phyloP scores from a whole-genome alignment of 345 rosid genomes.

The Eucalyptus guilfoylei region DNA sequence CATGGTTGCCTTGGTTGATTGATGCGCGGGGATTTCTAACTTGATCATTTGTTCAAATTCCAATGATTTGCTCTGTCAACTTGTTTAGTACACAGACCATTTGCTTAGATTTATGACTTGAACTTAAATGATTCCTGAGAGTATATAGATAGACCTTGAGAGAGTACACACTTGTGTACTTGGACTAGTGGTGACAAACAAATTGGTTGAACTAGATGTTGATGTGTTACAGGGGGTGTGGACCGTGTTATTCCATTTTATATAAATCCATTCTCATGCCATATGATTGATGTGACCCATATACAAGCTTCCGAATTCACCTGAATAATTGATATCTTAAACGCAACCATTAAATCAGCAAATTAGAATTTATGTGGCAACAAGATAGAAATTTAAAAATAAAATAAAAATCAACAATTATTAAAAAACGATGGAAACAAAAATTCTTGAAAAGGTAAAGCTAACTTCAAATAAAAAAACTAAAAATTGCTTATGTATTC shows the following conservation, averaged over 20 bases:
- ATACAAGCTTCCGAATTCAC: not conserved
- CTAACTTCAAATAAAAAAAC: not conserved
- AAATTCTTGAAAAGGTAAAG: not conserved
- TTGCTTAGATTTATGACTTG: no score
- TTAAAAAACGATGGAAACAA: not conserved
- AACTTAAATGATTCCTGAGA: not conserved
- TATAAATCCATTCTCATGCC: not conserved
- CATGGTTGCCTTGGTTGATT: not conserved
- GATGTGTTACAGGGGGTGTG: rapidly evolving
- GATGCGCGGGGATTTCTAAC: not conserved
- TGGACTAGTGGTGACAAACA: not conserved
- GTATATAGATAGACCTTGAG: not conserved
- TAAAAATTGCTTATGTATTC: not conserved
- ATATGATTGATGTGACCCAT: not conserved
- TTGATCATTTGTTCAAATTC: not conserved
- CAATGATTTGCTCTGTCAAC: not conserved
- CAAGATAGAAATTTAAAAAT: not conserved
- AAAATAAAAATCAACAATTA: not conserved
- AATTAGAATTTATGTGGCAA: not conserved
- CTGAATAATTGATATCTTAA: not conserved
- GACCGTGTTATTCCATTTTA: not conserved
- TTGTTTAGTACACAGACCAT: not conserved
- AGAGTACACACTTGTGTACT: not conserved
- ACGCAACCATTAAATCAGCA: not conserved
- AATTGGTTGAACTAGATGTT: not conserved